phyloP scores from a whole-genome alignment of 2,329 filamentous ascomycete species.

The Leptoxyphium fumago region DNA sequence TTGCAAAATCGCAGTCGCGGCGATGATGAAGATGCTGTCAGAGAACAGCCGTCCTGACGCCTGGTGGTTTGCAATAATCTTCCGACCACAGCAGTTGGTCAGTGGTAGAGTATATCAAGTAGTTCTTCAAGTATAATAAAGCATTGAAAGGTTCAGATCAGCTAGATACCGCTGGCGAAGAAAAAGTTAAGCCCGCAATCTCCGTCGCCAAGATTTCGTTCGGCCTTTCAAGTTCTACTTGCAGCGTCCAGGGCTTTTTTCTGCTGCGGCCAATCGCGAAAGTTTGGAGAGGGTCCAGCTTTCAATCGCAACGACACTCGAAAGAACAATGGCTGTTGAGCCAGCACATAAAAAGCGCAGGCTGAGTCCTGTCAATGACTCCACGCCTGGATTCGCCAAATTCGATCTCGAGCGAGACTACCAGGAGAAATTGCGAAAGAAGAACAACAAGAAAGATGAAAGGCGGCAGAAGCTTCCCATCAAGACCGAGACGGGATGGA shows the following conservation, averaged over 20 bases:
- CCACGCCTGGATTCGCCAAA: conserved; percentile 33
- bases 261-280: too few relatives aligned
- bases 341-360: conserved; percentile 35
- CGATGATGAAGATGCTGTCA: too few relatives aligned
- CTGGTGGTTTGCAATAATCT: too few relatives aligned
- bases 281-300: too few relatives aligned
- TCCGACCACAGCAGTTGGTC: too few relatives aligned
- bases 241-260: not conserved
- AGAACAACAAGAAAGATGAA: conserved; percentile 45
- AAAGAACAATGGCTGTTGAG: conserved; percentile 28
- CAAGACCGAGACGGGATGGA: conserved; percentile 62
- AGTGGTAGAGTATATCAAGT: too few relatives aligned
- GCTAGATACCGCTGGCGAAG: conserved; percentile 1
- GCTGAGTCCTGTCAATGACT: conserved; percentile 32
- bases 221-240: not conserved
- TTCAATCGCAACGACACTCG: too few relatives aligned
- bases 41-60: too few relatives aligned
- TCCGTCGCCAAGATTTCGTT: conserved; percentile 1
- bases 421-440: conserved; percentile 61
- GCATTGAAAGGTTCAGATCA: not conserved
- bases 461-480: conserved; percentile 70
- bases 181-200: conserved; percentile 1
- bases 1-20: too few relatives aligned
- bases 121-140: too few relatives aligned
- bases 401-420: conserved; percentile 93